Base-by-base conservation (phyloP, 2,329 filamentous ascomycete genomes). In the Lasiodiplodia theobromae region DNA sequence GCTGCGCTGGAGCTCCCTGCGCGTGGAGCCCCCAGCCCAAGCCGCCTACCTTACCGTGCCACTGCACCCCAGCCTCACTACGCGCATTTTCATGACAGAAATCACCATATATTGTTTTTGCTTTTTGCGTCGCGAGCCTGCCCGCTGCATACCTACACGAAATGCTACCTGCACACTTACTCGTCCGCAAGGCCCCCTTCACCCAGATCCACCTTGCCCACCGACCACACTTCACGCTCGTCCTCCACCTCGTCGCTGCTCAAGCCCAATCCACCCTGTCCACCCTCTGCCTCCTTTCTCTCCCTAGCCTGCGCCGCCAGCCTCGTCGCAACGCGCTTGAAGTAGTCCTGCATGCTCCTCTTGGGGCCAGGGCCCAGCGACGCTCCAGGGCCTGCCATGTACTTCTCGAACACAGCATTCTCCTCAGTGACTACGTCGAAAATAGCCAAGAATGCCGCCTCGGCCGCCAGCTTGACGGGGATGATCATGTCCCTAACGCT, bases 321-420 rank as follows among this genome's bases (percentile, higher is more conserved):
- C 73, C 94, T 88, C 75, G 95, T 80, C 1, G 93, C 93, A 71
- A 99, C 92, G 52, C 96, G 86, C 86, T 97, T 97, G 83, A 98
- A 98, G 82, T 99, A 99, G 79, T 99, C 96, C 69, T 90, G 87
- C 91, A 99, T 97, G 78, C 91, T 94, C 73, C 95, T 87, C 86
- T 96, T 96, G 21, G 89, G 89, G 51, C 88, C 91, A 0, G 92
- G 81, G 10, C 89, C 85, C 69, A 97, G 80, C 3, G 88, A 87
- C 63, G 87, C 87, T 6, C 83, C 85, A 1, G 90, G 85, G 0
- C 89, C 89, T 11, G 87, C 85, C 83, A 97, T 90, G 81, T 94
- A 98, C 81, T 94, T 94, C 74, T 97, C 94, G 78, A 97, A 98
- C 23, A 97, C 89, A 71, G 88, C 90, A 69, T 85, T 86, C 77